Conservation (phyloP, 306 rosid genomes). For the Styphnolobium japonicum region DNA sequence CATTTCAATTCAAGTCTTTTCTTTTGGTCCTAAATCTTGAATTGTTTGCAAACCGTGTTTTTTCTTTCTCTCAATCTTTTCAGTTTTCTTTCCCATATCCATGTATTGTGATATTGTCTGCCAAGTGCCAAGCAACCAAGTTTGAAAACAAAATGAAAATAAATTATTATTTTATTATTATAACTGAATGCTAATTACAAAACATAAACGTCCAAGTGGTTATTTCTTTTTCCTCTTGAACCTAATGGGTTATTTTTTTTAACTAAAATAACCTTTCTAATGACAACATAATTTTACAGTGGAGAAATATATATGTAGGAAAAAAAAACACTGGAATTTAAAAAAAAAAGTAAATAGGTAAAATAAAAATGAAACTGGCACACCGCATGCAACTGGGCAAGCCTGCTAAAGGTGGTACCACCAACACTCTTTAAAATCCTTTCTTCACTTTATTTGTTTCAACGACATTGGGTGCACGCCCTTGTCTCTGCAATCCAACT, state of each 20-base stretch:
- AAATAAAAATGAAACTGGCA: background rate
- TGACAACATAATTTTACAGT: background rate
- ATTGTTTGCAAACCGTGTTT: no score
- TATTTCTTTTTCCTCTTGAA: background rate
- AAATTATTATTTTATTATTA: background rate
- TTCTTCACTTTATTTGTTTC: constrained; percentile 33
- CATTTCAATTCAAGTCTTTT: no score
- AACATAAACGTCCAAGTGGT: background rate
- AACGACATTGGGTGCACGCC: background rate
- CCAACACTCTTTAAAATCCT: constrained; percentile 15
- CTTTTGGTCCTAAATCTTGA: no score
- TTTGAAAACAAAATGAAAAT: background rate
- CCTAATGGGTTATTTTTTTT: background rate
- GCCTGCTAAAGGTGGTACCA: background rate
- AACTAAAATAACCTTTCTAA: background rate
- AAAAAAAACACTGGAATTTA: background rate
- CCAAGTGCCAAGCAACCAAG: background rate
- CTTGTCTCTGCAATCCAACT: constrained; percentile 13
- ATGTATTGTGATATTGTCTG: no score
- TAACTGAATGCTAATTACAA: background rate
- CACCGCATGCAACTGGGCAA: background rate
- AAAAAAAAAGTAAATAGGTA: no score
- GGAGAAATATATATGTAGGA: background rate
- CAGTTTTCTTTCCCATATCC: no score
- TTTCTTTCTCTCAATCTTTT: no score